phyloP scores from a whole-genome alignment of 1,284 basidiomycete genomes.

The Cryptococcus floricola region DNA sequence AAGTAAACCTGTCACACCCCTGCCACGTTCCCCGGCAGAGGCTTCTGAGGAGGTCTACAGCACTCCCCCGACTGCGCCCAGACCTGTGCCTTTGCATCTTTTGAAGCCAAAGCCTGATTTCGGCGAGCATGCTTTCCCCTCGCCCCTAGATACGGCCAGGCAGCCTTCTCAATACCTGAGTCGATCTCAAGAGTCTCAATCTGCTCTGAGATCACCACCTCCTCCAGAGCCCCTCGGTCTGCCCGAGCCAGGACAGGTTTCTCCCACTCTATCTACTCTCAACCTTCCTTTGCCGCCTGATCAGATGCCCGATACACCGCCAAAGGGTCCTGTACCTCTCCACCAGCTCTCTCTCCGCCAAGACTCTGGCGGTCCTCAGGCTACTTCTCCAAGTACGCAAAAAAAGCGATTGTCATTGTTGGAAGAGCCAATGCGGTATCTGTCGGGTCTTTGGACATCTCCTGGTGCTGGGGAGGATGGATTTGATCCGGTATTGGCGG shows the following conservation, averaged over 20 bases:
- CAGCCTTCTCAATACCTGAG: background rate
- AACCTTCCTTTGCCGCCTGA: slow-evolving; percentile 38
- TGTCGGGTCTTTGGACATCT: slow-evolving; percentile 29
- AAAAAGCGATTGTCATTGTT: slow-evolving; percentile 18
- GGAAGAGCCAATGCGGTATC: slow-evolving; percentile 31
- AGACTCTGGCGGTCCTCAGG: too few species aligned
- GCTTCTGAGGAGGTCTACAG: too few species aligned
- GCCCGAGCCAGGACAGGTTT: slow-evolving; percentile 12
- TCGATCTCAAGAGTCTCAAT: background rate
- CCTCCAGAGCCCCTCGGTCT: slow-evolving; percentile 17
- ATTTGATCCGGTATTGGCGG: slow-evolving; percentile 28
- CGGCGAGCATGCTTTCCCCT: slow-evolving; percentile 2
- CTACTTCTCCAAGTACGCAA: background rate
- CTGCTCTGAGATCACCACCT: slow-evolving; percentile 6
- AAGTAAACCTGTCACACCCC: too few species aligned
- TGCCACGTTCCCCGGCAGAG: background rate
- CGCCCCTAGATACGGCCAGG: slow-evolving; percentile 1
- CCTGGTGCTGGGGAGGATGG: slow-evolving; percentile 21
- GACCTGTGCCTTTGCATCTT: background rate
- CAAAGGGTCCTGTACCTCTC: slow-evolving; percentile 1
- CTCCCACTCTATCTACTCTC: slow-evolving; percentile 3
- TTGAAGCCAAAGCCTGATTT: slow-evolving; percentile 4
- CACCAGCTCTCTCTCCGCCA: too few species aligned
- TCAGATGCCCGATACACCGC: slow-evolving; percentile 34
- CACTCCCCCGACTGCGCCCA: too few species aligned